Evolutionary conservation across 495 filamentous ascomycete genomes (phyloP).

Genomic region (Tirmania nivea): DNA sequence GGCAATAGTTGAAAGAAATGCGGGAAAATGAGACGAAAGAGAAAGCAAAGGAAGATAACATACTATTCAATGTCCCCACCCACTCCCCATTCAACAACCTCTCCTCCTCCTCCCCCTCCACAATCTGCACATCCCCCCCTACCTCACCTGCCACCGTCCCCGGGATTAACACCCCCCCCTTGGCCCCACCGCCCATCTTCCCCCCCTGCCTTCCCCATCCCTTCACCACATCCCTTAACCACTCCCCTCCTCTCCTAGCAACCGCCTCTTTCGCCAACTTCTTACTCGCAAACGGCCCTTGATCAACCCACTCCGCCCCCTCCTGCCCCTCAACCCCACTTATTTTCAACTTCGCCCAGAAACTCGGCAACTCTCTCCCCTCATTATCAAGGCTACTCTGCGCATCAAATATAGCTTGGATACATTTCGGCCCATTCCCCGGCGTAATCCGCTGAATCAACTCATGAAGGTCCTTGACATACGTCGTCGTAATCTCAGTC

Average conservation of each 20-base stretch:
- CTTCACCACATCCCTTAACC: conserved; percentile 7
- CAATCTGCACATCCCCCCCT: background rate
- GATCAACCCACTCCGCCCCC: conserved; percentile 5
- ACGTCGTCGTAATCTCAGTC: conserved; percentile 16
- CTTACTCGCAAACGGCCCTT: conserved; percentile 11
- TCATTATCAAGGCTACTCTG: no score
- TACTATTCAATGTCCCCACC: no score
- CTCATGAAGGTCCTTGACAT: conserved; percentile 17
- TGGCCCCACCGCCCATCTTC: conserved; percentile 10
- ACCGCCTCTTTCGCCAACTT: conserved; percentile 14
- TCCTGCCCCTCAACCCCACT: conserved; percentile 8
- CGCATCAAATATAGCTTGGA: no score
- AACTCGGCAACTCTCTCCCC: background rate
- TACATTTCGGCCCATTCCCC: no score
- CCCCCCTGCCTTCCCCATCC: conserved; percentile 1
- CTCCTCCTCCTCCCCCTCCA: background rate
- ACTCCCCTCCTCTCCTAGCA: conserved; percentile 8
- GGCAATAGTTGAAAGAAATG: no score
- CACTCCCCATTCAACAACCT: background rate
- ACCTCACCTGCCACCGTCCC: background rate
- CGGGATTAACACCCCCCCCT: conserved; percentile 9
- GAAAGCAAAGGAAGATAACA: no score
- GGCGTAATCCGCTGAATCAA: no score
- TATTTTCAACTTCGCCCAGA: conserved; percentile 8
- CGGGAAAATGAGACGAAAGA: no score